A percentile compares a stretch with the other conserved stretches of the same genome.
phyloP scores from a whole-genome alignment of 1,284 basidiomycete genomes.

The Rhodotorula sp. region DNA sequence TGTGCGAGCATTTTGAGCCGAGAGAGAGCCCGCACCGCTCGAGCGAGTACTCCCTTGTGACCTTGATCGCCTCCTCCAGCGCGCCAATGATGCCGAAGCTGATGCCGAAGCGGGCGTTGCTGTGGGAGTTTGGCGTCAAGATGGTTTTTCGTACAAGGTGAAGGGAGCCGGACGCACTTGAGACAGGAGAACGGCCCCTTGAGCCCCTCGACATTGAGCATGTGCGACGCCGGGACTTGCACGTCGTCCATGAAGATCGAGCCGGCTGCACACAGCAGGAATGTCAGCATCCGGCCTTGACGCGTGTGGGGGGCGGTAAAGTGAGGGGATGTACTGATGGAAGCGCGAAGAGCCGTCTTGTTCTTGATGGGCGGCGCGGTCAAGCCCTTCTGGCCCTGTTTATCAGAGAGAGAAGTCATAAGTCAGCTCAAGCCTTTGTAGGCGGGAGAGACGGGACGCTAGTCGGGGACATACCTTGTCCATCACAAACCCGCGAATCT shows the following conservation, averaged over 20 bases:
- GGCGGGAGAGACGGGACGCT: no score
- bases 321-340: conserved; percentile 57
- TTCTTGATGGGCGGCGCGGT: conserved; percentile 86
- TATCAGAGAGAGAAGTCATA: no score
- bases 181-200: conserved; percentile 85
- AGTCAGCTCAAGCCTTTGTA: conserved; percentile 49
- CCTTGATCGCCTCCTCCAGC: conserved; percentile 83
- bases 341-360: conserved; percentile 86
- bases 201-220: conserved; percentile 76
- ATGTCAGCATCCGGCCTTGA: neutral
- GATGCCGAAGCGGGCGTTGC: conserved; percentile 83
- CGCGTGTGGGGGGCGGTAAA: neutral
- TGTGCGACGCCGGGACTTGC: conserved; percentile 65
- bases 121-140: conserved; percentile 24
- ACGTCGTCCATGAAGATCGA: conserved; percentile 92
- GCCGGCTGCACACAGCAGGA: conserved; percentile 57
- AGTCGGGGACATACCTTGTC: conserved; percentile 70
- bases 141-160: neutral
- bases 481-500: conserved; percentile 86
- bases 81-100: conserved; percentile 73
- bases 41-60: conserved; percentile 79
- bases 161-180: conserved; percentile 55
- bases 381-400: conserved; percentile 77
- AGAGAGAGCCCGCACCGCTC: conserved; percentile 60
- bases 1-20: no score